Percentiles rank a stretch among this genome's conserved stretches.
phyloP scores from a whole-genome alignment of 345 rosid genomes.

The Gossypium rotundifolium region DNA sequence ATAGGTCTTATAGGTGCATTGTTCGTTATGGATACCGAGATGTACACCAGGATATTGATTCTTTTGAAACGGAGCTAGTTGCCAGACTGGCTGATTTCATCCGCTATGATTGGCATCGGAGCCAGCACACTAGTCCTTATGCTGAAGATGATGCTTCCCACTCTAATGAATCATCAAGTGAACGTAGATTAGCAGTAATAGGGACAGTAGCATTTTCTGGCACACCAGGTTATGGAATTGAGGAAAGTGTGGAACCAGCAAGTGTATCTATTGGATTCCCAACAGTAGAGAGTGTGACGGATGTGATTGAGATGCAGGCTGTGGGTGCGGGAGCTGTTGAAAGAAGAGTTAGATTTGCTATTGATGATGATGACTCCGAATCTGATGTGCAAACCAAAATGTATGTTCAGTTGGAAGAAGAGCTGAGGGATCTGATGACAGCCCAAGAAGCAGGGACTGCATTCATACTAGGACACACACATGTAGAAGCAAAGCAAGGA shows the following conservation, averaged over 20 bases:
- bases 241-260: slow-evolving; percentile 52
- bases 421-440: slow-evolving; percentile 56
- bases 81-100: slow-evolving; percentile 68
- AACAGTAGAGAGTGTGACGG: slow-evolving; percentile 58
- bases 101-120: slow-evolving; percentile 55
- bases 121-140: slow-evolving; percentile 15
- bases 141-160: slow-evolving; percentile 26
- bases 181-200: slow-evolving; percentile 62
- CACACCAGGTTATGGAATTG: slow-evolving; percentile 48
- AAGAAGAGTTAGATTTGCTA: slow-evolving; percentile 67
- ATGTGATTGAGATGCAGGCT: slow-evolving; percentile 64
- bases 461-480: slow-evolving; percentile 87
- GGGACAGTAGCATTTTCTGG: slow-evolving; percentile 47
- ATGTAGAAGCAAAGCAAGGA: slow-evolving; percentile 88
- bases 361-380: slow-evolving; percentile 43
- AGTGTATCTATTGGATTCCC: slow-evolving; percentile 70
- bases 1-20: slow-evolving; percentile 85
- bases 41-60: slow-evolving; percentile 86
- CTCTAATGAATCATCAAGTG: slow-evolving; percentile 63
- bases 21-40: slow-evolving; percentile 93
- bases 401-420: slow-evolving; percentile 42
- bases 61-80: slow-evolving; percentile 75
- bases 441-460: slow-evolving; percentile 84
- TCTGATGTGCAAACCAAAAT: slow-evolving; percentile 21
- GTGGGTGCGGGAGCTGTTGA: slow-evolving; percentile 3